Percentiles rank a stretch among this genome's conserved stretches.
These are phyloP conservation scores for Verbascum thapsus DNA, from an alignment of 257 asterid species.

Conservation along the genomic window DNA sequence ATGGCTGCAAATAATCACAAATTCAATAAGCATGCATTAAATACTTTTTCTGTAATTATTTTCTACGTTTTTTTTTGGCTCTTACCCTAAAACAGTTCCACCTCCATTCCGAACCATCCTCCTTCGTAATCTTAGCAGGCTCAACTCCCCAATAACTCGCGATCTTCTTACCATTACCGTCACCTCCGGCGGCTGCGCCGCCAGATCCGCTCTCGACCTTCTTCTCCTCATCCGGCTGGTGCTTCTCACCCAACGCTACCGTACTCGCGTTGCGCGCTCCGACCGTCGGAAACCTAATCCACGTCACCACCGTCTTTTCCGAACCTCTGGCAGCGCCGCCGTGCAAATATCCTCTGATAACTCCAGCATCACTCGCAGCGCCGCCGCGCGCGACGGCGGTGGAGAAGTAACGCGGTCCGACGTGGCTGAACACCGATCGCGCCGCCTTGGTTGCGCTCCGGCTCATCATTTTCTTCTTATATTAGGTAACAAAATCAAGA, in stretches of 20 bases:
- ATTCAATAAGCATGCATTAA: not conserved
- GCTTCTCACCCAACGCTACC: constrained; percentile 51
- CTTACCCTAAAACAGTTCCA: constrained; percentile 77
- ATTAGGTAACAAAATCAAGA: not conserved
- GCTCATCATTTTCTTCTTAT: constrained; percentile 47
- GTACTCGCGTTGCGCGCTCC: constrained; percentile 53
- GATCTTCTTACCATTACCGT: constrained; percentile 33
- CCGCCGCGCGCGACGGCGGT: constrained; percentile 32
- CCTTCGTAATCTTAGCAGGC: constrained; percentile 48
- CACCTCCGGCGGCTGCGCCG: constrained; percentile 29
- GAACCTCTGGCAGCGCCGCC: constrained; percentile 24
- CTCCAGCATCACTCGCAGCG: constrained; percentile 26
- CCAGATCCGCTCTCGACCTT: constrained; percentile 28
- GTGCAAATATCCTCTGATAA: constrained; percentile 8
- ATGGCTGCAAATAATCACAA: constrained; percentile 35
- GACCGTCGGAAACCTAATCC: constrained; percentile 36
- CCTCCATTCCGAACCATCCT: constrained; percentile 78
- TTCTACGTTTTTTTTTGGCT: not conserved
- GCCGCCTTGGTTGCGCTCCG: constrained; percentile 46
- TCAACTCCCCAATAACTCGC: constrained; percentile 79
- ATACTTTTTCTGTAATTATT: too few species aligned
- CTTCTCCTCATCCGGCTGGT: constrained; percentile 34
- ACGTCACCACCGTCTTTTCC: constrained; percentile 27
- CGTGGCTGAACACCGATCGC: constrained; percentile 37
- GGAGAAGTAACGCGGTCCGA: constrained; percentile 52